Evolutionary conservation across 306 rosid species (phyloP), one percentile per base, ranked within the genome.

Genomic region (Boehmeria nivea): DNA sequence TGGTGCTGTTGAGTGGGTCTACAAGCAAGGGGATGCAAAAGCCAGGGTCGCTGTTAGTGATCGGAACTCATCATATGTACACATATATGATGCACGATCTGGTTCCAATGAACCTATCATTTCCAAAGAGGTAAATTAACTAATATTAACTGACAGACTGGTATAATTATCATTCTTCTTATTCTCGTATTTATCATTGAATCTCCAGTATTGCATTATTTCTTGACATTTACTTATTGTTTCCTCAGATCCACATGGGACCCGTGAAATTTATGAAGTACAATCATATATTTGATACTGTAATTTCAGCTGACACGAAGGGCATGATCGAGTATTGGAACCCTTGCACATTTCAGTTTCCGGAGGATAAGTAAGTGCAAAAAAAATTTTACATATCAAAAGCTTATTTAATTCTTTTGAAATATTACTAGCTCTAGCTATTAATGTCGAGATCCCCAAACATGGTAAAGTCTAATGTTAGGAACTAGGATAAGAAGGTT

Each of bases 1-100:
- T 47, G 89, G 99, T 60, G 95, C 99, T 63, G 74, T 82, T 76
- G 95, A 83, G 68, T 91, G 99, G 99, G 99, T 87, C 77, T 91
- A 84, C 73, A 91, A 79, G 69, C 93, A 78, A 78, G 99, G 99
- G 48, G 95, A 91, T 71, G 96, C 78, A 69, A 91, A 83, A 81
- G 95, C 99, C 43, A 84, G 61, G 57, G 82, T 91, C 57, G 93
- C 96, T 51, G 59, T 91, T 59, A 84, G 96, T 73, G 95, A 91
- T 46, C 76, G 80, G 50, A 79, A 67, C 76, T 87, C 94, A 25
- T 68, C 89, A 64, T 83, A 57, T 76, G 89, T 87, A 62, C 85
- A 84, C 75, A 79, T 91, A 78, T 91, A 68, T 61, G 95, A 91
- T 81, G 96, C 93, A 50, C 72, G 89, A 33, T 67, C 95, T 57